phyloP scores from a whole-genome alignment of 306 rosid genomes.

The Fragaria ananassa region DNA sequence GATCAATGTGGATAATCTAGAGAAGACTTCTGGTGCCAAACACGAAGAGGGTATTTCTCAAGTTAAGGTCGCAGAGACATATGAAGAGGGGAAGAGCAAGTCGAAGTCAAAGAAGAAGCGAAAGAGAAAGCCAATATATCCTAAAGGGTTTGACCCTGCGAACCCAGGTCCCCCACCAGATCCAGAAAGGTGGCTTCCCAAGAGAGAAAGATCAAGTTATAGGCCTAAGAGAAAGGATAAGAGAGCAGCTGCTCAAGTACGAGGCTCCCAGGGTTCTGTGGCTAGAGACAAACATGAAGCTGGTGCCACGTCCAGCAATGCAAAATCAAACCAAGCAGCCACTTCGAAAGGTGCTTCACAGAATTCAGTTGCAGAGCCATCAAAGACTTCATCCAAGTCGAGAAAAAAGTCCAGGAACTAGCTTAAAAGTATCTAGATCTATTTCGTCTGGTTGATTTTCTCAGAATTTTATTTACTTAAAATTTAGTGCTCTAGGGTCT shows the following conservation, averaged over 20 bases:
- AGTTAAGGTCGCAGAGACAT: conserved; percentile 44
- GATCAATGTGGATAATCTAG: conserved; percentile 80
- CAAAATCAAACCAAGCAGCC: conserved; percentile 60
- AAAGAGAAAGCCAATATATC: conserved; percentile 96
- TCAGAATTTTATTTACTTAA: conserved; percentile 17
- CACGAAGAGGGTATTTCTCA: conserved; percentile 52
- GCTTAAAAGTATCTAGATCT: not conserved
- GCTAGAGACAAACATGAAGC: conserved; percentile 76
- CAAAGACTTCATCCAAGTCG: conserved; percentile 61
- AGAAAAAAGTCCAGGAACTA: conserved; percentile 89
- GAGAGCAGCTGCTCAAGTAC: conserved; percentile 95
- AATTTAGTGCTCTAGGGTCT: conserved; percentile 8
- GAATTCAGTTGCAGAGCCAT: conserved; percentile 47
- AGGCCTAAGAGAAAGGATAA: conserved; percentile 98
- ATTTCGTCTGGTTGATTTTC: conserved; percentile 17
- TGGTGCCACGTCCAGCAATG: conserved; percentile 40
- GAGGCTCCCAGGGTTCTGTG: conserved; percentile 96
- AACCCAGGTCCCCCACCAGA: conserved; percentile 98
- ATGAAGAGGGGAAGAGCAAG: conserved; percentile 73
- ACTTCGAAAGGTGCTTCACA: conserved; percentile 60
- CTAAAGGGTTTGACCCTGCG: conserved; percentile 91
- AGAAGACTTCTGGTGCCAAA: conserved; percentile 80
- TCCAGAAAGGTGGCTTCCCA: conserved; percentile 99
- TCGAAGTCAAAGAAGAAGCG: conserved; percentile 84
- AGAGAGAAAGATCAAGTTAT: conserved; percentile 85